These are phyloP conservation scores for Dactylorhiza incarnata DNA, from an alignment of 106 monocot genomes.

Conservation along the genomic window DNA sequence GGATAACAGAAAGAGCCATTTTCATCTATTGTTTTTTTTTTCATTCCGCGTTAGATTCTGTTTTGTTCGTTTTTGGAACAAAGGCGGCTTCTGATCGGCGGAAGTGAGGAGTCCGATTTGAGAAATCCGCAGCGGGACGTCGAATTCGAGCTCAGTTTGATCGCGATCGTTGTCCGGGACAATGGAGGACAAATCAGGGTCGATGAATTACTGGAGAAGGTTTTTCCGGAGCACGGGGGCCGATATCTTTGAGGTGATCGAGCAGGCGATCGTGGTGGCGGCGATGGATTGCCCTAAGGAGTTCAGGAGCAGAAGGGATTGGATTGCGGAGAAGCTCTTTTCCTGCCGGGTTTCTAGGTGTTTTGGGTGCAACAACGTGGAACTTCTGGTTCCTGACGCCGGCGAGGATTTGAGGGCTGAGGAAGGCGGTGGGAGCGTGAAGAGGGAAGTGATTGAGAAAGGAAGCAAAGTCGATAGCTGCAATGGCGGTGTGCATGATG, in stretches of 20 bases:
- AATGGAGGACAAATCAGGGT: not conserved
- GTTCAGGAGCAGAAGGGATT: slow-evolving; percentile 32
- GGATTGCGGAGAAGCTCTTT: slow-evolving; percentile 49
- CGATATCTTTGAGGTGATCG: slow-evolving; percentile 62
- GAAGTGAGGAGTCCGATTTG: too few relatives aligned
- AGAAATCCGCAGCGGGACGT: too few relatives aligned
- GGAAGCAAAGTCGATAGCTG: slow-evolving; percentile 31
- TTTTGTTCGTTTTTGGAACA: not conserved
- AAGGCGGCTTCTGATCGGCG: too few relatives aligned
- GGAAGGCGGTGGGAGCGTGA: slow-evolving; percentile 16
- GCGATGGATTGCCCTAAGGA: slow-evolving; percentile 42
- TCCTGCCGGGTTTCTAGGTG: slow-evolving; percentile 21
- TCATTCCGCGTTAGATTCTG: not conserved
- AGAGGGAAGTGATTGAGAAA: slow-evolving; percentile 22
- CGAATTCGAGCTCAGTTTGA: too few relatives aligned
- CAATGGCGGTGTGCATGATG: slow-evolving; percentile 13
- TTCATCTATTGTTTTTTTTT: too few relatives aligned
- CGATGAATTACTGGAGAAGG: slow-evolving; percentile 52
- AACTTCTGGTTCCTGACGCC: slow-evolving; percentile 4
- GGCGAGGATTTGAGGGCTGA: slow-evolving; percentile 16
- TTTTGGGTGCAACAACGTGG: slow-evolving; percentile 27
- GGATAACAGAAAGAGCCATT: too few relatives aligned
- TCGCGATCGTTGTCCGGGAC: not conserved
- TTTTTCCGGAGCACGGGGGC: slow-evolving; percentile 42
- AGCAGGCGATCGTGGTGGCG: slow-evolving; percentile 64